phyloP scores from a whole-genome alignment of 306 rosid genomes.

The Lagenaria siceraria region DNA sequence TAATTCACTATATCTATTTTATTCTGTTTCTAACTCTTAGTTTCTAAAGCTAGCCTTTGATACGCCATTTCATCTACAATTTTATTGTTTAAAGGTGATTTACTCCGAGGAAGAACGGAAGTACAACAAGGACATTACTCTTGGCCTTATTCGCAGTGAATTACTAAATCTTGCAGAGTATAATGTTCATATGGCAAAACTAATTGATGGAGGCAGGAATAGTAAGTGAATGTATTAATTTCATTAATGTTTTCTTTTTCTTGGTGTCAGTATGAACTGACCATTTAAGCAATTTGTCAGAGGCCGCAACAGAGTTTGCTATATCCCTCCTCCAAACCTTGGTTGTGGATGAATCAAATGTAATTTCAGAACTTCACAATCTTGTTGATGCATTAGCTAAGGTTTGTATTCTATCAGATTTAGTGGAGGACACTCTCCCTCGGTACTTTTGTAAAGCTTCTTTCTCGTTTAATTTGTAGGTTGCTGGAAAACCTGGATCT shows the following conservation, averaged over 20 bases:
- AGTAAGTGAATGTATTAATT: constrained; percentile 42
- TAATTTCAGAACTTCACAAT: constrained; percentile 93
- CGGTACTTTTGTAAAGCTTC: neutral
- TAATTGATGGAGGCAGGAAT: constrained; percentile 93
- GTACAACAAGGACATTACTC: constrained; percentile 76
- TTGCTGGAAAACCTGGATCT: constrained; percentile 82
- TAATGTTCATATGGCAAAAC: constrained; percentile 96
- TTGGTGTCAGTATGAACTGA: constrained; percentile 9
- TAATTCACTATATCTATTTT: neutral
- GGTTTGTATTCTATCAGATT: constrained; percentile 34
- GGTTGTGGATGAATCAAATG: constrained; percentile 61
- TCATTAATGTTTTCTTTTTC: neutral
- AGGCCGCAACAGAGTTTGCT: constrained; percentile 78
- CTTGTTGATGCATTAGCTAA: constrained; percentile 85
- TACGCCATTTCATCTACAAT: neutral
- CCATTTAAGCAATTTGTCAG: constrained; percentile 36
- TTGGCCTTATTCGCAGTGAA: constrained; percentile 80
- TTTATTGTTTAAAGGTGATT: constrained; percentile 49
- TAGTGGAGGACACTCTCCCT: neutral
- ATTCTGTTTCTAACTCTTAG: neutral
- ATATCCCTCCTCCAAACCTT: constrained; percentile 70
- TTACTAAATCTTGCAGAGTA: constrained; percentile 88
- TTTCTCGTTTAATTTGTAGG: constrained; percentile 39
- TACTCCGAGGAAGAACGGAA: constrained; percentile 96
- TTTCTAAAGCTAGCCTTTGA: constrained; percentile 2